phyloP scores from a whole-genome alignment of 768 basidiomycete species.

The Jaapia argillacea region DNA sequence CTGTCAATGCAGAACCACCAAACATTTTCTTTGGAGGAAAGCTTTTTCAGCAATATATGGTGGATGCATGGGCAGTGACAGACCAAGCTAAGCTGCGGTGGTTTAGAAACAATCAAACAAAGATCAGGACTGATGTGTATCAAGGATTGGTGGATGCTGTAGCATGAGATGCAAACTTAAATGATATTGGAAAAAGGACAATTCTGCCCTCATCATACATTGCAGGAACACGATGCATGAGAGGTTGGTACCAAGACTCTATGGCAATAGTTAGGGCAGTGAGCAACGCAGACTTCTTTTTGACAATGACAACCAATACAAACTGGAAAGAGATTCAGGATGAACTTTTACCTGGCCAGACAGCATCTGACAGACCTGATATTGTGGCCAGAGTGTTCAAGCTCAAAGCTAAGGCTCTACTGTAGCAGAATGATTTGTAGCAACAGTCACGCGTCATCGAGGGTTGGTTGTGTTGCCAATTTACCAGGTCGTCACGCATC shows the following conservation, averaged over 20 bases:
- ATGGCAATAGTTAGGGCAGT: slow-evolving; percentile 32
- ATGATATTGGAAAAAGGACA: slow-evolving; percentile 20
- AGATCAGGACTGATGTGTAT: slow-evolving; percentile 24
- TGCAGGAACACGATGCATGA: slow-evolving; percentile 34
- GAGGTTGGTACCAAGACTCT: slow-evolving; percentile 31
- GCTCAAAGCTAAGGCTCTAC: slow-evolving; percentile 25
- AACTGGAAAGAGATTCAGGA: slow-evolving; percentile 34
- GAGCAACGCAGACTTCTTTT: slow-evolving; percentile 31
- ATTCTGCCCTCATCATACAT: slow-evolving; percentile 32
- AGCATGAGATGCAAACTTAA: slow-evolving; percentile 13
- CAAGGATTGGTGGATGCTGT: slow-evolving; percentile 24
- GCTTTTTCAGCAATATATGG: slow-evolving; percentile 34
- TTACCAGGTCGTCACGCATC: too few species aligned
- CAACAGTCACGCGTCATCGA: too few species aligned
- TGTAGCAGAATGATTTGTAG: too few species aligned
- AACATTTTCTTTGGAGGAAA: slow-evolving; percentile 24
- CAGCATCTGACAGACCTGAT: slow-evolving; percentile 33
- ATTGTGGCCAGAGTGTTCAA: slow-evolving; percentile 36
- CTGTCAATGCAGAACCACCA: too few species aligned
- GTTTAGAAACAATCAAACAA: slow-evolving; percentile 21
- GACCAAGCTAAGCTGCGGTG: slow-evolving; percentile 31
- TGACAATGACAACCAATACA: slow-evolving; percentile 45
- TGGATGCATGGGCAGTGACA: slow-evolving; percentile 33
- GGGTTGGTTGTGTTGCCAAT: too few species aligned
- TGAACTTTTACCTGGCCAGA: slow-evolving; percentile 28